A percentile compares a stretch with the other conserved stretches of the same genome.
Conservation (phyloP, 257 asterid genomes). For the Nicotiana noctiflora region DNA sequence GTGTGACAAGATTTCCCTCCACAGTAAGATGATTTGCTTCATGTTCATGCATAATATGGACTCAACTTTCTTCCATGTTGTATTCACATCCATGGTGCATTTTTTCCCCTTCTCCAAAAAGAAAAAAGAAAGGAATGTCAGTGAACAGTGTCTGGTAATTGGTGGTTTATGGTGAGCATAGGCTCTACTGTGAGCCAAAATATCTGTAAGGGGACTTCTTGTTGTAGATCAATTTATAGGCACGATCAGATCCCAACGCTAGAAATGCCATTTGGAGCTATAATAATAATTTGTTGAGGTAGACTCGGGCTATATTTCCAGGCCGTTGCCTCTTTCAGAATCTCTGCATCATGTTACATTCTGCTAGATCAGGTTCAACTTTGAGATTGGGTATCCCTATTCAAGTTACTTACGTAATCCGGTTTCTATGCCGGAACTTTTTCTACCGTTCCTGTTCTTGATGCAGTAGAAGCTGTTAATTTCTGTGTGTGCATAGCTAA, state of each 20-base stretch:
- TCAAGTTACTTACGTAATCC: background rate
- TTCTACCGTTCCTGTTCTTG: background rate
- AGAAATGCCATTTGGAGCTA: background rate
- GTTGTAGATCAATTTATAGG: background rate
- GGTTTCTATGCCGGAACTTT: background rate
- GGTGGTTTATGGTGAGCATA: background rate
- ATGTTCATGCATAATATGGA: background rate
- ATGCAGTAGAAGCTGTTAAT: background rate
- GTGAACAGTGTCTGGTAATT: background rate
- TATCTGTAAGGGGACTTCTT: background rate
- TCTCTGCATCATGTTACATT: background rate
- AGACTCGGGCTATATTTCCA: background rate
- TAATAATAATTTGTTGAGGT: background rate
- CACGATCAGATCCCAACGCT: background rate
- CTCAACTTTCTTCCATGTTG: background rate
- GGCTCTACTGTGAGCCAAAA: background rate
- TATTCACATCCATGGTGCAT: background rate
- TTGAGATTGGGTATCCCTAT: background rate
- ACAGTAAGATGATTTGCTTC: constrained; percentile 46
- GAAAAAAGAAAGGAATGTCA: background rate
- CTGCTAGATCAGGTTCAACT: background rate
- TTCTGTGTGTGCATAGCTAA: background rate
- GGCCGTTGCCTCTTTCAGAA: background rate
- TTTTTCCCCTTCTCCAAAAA: background rate
- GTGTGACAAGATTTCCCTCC: constrained; percentile 78